Evolutionary conservation across 257 asterid species (phyloP).

Genomic region (Ocimum tenuiflorum): DNA sequence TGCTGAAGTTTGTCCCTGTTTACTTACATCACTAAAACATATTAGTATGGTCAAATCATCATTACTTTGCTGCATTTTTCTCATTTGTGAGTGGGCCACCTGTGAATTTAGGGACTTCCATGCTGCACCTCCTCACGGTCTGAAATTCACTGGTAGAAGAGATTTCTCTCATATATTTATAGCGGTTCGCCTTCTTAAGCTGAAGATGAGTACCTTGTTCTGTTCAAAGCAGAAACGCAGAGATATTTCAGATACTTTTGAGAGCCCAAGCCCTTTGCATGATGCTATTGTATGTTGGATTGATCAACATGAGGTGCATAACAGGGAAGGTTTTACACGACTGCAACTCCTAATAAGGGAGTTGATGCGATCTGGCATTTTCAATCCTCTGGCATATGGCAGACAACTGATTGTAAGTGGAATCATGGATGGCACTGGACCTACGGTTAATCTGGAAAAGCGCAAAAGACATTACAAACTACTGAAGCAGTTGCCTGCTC

Average conservation of each 20-base stretch:
- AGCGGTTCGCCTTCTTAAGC: conserved; percentile 74
- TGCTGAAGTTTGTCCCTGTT: conserved; percentile 67
- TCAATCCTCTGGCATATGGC: conserved; percentile 83
- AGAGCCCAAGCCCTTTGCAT: conserved; percentile 85
- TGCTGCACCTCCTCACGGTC: conserved; percentile 48
- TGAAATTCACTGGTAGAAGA: conserved; percentile 79
- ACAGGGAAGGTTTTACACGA: conserved; percentile 67
- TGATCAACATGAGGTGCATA: conserved; percentile 94
- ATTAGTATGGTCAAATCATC: conserved; percentile 50
- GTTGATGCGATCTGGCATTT: conserved; percentile 68
- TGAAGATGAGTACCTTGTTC: conserved; percentile 51
- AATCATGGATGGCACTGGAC: conserved; percentile 65
- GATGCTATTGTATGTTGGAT: conserved; percentile 92
- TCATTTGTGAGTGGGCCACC: conserved; percentile 97
- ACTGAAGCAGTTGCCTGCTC: conserved; percentile 79
- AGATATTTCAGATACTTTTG: conserved; percentile 41
- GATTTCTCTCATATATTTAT: conserved; percentile 76
- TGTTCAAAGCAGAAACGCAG: conserved; percentile 30
- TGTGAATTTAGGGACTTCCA: conserved; percentile 92
- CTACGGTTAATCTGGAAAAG: conserved; percentile 47
- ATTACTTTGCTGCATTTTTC: conserved; percentile 69
- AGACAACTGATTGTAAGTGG: conserved; percentile 96
- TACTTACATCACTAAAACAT: conserved; percentile 70
- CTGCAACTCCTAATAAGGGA: conserved; percentile 73
- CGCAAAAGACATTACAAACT: conserved; percentile 74